These are phyloP conservation scores for Solanum gracilifrons DNA, from an alignment of 257 asterid species.

Conservation along the genomic window DNA sequence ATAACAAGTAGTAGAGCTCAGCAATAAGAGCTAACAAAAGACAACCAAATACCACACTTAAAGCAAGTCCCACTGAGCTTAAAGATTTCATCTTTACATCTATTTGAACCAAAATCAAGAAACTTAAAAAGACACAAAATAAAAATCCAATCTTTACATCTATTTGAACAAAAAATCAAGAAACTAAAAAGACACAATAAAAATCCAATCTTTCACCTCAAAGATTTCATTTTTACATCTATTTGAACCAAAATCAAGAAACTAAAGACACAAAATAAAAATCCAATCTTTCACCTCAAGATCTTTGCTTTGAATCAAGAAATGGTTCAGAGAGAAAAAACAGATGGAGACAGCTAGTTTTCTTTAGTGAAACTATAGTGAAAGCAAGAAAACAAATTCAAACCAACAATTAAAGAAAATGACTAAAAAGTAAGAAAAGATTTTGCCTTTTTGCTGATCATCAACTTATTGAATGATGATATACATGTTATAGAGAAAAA, in stretches of 20 bases:
- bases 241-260: background rate
- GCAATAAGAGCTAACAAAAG: conserved; percentile 47
- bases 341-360: background rate
- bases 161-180: background rate
- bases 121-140: background rate
- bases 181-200: background rate
- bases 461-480: conserved; percentile 11
- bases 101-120: background rate
- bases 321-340: background rate
- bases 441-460: background rate
- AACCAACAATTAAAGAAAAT: background rate
- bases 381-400: background rate
- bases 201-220: conserved; percentile 14
- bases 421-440: background rate
- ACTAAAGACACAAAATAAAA: background rate
- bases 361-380: background rate
- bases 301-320: background rate
- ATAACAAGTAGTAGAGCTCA: conserved; percentile 57
- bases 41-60: conserved; percentile 56
- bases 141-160: background rate
- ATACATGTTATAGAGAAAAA: conserved; percentile 1
- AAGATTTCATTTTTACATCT: conserved; percentile 34
- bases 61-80: conserved; percentile 48
- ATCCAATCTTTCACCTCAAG: background rate
- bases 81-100: conserved; percentile 38